Base-by-base conservation (phyloP, 768 basidiomycete species). In the Lentinula detonsa region DNA sequence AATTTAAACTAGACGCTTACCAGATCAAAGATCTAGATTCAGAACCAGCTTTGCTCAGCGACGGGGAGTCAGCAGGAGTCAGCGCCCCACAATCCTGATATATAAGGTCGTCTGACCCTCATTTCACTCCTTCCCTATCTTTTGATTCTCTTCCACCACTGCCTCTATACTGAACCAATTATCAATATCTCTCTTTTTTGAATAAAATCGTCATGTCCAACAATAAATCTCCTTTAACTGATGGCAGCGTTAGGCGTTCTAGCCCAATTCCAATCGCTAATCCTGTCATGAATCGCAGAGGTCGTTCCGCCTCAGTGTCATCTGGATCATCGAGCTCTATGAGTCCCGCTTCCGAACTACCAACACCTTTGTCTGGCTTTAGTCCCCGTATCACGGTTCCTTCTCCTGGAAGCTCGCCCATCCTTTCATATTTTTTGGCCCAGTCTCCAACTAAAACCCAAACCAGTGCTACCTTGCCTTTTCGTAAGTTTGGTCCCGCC, bases 341-440 rank as follows among this genome's bases (percentile, higher is more conserved):
- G 31, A 56, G 54, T 35, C 28, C 57, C 6, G 6, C 45, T 40
- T 78, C 79, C 2, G 81, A 83, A 43, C 70, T 81, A 21, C 75
- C 75, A 43, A 85, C 85, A 2, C 87, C 85, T 23, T 68, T 76
- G 50, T 79, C 83, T 31, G 68, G 74, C n/a, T 64, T 70, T 10
- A 73, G 75, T 2, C 76, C 81, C 2, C 77, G 77, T 49, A 67
- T 85, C 51, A 74, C 78, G 6, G 68, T 79, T 9, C 74, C 79
- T 5, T 84, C 86, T 4, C 82, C 88, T 5, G 81, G 83, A 6
- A 79, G 78, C 4, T 90, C 90, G 3, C 90, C 90, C 50, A 86
- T 91, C 58, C 72, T 91, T 54, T 83, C 84, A 59, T 86, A 87
- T 70, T 87, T 88, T 72, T 70, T 90, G 45, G 76, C 77, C 54